Evolutionary conservation across 106 monocot species (phyloP).

Genomic region (Apostasia ramifera): DNA sequence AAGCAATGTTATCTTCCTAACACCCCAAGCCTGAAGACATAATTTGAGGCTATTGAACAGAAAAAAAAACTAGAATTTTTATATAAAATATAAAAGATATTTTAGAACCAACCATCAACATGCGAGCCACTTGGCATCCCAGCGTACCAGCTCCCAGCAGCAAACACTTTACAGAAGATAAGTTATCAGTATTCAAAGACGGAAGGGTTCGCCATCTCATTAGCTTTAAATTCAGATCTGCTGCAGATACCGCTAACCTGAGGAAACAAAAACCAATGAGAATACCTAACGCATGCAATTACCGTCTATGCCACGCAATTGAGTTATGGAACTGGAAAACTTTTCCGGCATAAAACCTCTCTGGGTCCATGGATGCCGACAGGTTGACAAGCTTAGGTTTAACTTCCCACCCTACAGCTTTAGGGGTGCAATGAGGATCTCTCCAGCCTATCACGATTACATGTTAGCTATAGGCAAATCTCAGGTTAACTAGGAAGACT

Average conservation of each 20-base stretch:
- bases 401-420: constrained; percentile 87
- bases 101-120: constrained; percentile 70
- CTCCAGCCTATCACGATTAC: constrained; percentile 35
- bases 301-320: not conserved
- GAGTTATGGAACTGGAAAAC: not conserved
- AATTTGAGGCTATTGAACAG: constrained; percentile 7
- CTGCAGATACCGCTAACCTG: constrained; percentile 84
- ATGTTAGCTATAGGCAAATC: not conserved
- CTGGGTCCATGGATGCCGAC: constrained; percentile 86
- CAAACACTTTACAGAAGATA: constrained; percentile 60
- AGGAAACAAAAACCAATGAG: constrained; percentile 13
- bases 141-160: constrained; percentile 93
- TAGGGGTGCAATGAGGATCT: constrained; percentile 45
- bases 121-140: constrained; percentile 97
- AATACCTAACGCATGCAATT: not conserved
- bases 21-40: constrained; percentile 81
- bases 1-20: constrained; percentile 85
- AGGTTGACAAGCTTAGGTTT: constrained; percentile 55
- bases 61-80: not conserved
- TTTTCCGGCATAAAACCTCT: constrained; percentile 35
- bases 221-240: constrained; percentile 93
- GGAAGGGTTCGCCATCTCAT: constrained; percentile 93
- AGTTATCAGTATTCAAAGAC: constrained; percentile 45
- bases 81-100: constrained; percentile 1
- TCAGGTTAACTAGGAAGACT: not conserved